A percentile compares a stretch with the other conserved stretches of the same genome.
Evolutionary conservation across 164 flowering plant genomes (phyloP).

Genomic region (Nelumbo lutea): DNA sequence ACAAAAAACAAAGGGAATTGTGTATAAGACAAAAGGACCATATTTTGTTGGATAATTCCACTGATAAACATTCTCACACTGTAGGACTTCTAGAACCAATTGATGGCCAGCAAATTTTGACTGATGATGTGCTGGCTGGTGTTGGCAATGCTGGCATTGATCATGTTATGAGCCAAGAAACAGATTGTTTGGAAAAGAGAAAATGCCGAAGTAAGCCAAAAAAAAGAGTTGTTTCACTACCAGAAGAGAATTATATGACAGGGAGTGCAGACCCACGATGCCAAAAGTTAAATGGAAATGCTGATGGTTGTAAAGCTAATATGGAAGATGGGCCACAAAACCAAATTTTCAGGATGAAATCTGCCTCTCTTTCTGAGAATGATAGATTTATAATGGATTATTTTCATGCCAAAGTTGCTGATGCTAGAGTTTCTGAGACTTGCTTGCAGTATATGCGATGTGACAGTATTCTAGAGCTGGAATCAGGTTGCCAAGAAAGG

Average conservation of each 20-base stretch:
- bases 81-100: constrained; percentile 11
- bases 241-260: constrained; percentile 22
- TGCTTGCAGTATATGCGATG: constrained; percentile 46
- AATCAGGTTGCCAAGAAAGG: constrained; percentile 36
- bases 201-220: constrained; percentile 36
- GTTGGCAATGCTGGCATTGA: constrained; percentile 19
- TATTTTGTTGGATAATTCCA: constrained; percentile 3
- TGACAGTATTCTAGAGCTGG: constrained; percentile 34
- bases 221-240: constrained; percentile 45
- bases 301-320: constrained; percentile 14
- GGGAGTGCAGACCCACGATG: constrained; percentile 13
- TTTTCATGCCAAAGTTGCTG: constrained; percentile 46
- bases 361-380: constrained; percentile 2
- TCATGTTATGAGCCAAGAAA: constrained; percentile 18
- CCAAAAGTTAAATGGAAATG: constrained; percentile 26
- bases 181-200: constrained; percentile 29
- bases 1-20: constrained; percentile 13
- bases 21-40: constrained; percentile 23
- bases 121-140: constrained; percentile 14
- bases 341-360: not conserved
- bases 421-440: constrained; percentile 42
- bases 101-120: constrained; percentile 11
- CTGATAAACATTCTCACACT: constrained; percentile 19
- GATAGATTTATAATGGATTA: constrained; percentile 38
- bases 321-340: constrained; percentile 16